phyloP scores from a whole-genome alignment of 768 basidiomycete genomes.

The Lentinus tigrinus region DNA sequence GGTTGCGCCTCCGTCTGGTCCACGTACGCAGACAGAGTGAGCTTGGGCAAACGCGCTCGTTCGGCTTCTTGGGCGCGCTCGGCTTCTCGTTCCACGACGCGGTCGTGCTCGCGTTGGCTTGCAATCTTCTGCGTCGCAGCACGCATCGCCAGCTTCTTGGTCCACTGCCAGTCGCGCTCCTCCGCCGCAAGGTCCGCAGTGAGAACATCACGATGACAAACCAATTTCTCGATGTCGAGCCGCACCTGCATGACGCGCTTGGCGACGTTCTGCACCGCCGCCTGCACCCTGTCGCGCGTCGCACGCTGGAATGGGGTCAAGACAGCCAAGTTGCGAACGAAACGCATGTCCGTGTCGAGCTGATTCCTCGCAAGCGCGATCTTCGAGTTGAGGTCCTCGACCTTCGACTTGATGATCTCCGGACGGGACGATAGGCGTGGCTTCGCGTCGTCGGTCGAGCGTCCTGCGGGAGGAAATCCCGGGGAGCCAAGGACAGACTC shows the following conservation, averaged over 20 bases:
- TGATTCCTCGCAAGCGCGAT: slow-evolving; percentile 53
- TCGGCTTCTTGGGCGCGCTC: not conserved
- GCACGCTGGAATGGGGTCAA: slow-evolving; percentile 85
- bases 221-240: slow-evolving; percentile 68
- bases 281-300: slow-evolving; percentile 74
- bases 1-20: slow-evolving; percentile 16
- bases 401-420: slow-evolving; percentile 56
- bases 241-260: slow-evolving; percentile 66
- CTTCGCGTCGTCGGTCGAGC: slow-evolving; percentile 9
- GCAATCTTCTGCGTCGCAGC: slow-evolving; percentile 65
- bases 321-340: slow-evolving; percentile 78
- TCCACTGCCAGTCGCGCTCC: slow-evolving; percentile 59
- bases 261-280: slow-evolving; percentile 59
- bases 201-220: slow-evolving; percentile 77
- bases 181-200: slow-evolving; percentile 74
- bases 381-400: slow-evolving; percentile 61
- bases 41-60: not conserved
- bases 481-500: slow-evolving; percentile 26
- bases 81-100: slow-evolving; percentile 2
- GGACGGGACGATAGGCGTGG: slow-evolving; percentile 50
- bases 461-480: slow-evolving; percentile 10
- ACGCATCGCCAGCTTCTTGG: slow-evolving; percentile 69
- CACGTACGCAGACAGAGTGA: slow-evolving; percentile 22
- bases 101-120: slow-evolving; percentile 16
- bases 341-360: slow-evolving; percentile 67